Conservation (phyloP, 345 rosid genomes). For the Sonneratia caseolaris region DNA sequence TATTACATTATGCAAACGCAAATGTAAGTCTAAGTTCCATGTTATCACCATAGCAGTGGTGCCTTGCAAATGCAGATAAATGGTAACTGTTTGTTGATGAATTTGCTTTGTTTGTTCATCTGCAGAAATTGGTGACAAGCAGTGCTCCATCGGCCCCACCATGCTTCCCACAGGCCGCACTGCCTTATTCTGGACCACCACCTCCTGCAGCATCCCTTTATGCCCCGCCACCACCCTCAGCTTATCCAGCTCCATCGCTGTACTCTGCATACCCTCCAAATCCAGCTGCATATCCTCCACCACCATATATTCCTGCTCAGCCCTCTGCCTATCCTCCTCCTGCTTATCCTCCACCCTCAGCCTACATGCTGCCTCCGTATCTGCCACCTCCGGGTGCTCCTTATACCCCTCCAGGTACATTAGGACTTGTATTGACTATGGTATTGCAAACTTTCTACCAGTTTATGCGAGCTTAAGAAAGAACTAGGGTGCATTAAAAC, state of each 20-base stretch:
- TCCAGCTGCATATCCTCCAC: slow-evolving; percentile 4
- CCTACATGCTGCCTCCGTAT: slow-evolving; percentile 34
- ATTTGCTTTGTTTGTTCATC: slow-evolving; percentile 2
- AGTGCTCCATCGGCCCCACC: slow-evolving; percentile 37
- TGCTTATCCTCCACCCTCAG: slow-evolving; percentile 16
- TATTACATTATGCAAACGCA: slow-evolving; percentile 57
- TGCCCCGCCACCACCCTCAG: slow-evolving; percentile 27
- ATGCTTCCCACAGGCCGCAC: slow-evolving; percentile 20
- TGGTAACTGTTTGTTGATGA: not conserved
- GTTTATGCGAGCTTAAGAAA: not conserved
- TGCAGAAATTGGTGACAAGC: slow-evolving; percentile 37
- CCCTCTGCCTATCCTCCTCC: not conserved
- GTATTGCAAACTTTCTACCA: not conserved
- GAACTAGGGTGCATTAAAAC: not conserved
- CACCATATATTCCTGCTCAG: not conserved
- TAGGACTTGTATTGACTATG: not conserved
- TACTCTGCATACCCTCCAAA: slow-evolving; percentile 18
- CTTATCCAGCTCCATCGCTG: slow-evolving; percentile 15
- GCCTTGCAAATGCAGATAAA: not conserved
- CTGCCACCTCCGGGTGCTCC: slow-evolving; percentile 8
- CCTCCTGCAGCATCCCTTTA: slow-evolving; percentile 23
- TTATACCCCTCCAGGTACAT: not conserved
- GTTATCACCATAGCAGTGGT: not conserved
- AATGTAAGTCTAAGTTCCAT: slow-evolving; percentile 28
- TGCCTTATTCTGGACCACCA: slow-evolving; percentile 11